Evolutionary conservation across 1,284 basidiomycete genomes (phyloP).

Genomic region (Mycena sp.): DNA sequence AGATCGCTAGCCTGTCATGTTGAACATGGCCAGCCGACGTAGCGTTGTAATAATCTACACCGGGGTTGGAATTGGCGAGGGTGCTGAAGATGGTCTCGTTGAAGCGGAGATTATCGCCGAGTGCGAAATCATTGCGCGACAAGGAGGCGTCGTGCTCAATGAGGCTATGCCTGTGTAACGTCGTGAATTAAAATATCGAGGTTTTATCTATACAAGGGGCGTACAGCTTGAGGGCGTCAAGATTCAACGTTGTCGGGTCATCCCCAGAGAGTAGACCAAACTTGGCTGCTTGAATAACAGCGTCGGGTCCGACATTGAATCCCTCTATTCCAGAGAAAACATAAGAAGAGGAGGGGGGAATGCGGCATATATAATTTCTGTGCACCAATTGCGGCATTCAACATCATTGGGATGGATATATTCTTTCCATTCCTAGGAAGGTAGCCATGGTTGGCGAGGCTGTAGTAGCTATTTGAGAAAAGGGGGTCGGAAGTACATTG

Average conservation of each 20-base stretch:
- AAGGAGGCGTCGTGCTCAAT: slow-evolving; percentile 37
- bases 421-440: slow-evolving; percentile 11
- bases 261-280: slow-evolving; percentile 15
- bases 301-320: slow-evolving; percentile 12
- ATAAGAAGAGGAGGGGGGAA: background rate
- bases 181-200: background rate
- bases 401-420: slow-evolving; percentile 6
- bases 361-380: background rate
- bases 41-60: slow-evolving; percentile 35
- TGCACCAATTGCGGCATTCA: slow-evolving; percentile 8
- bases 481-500: background rate
- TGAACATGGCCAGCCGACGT: slow-evolving; percentile 32
- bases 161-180: slow-evolving; percentile 28
- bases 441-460: slow-evolving; percentile 18
- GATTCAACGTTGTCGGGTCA: slow-evolving; percentile 10
- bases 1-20: slow-evolving; percentile 26
- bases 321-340: background rate
- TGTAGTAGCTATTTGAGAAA: background rate
- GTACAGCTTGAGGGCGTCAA: slow-evolving; percentile 9
- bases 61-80: slow-evolving; percentile 34
- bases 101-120: slow-evolving; percentile 34
- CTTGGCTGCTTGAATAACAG: slow-evolving; percentile 15
- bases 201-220: background rate
- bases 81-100: slow-evolving; percentile 33
- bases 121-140: slow-evolving; percentile 29